Percentiles rank a stretch among this genome's conserved stretches.
These are phyloP conservation scores for Candida sp. DNA, from an alignment of 1,139 yeast species.

Conservation along the genomic window DNA sequence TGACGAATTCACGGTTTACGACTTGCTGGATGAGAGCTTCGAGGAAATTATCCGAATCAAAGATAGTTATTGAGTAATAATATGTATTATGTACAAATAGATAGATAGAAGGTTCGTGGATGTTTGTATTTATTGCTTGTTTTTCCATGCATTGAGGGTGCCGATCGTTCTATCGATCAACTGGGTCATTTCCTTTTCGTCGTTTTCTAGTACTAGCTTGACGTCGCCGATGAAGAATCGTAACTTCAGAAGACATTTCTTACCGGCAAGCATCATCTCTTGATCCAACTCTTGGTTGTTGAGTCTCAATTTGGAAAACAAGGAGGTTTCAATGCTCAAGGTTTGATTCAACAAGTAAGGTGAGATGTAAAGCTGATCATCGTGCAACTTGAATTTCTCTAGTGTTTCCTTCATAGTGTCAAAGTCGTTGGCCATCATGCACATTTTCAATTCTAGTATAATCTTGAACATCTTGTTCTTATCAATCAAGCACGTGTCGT, in stretches of 20 bases:
- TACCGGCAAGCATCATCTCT: slow-evolving; percentile 3
- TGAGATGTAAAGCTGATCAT: slow-evolving; percentile 26
- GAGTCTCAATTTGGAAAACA: slow-evolving; percentile 15
- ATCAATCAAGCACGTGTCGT: slow-evolving; percentile 27
- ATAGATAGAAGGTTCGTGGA: too few species aligned
- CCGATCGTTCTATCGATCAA: slow-evolving; percentile 24
- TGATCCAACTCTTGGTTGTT: slow-evolving; percentile 1
- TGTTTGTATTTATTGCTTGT: not conserved
- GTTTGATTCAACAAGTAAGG: slow-evolving; percentile 41
- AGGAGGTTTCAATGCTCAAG: slow-evolving; percentile 28
- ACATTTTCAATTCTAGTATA: slow-evolving; percentile 26
- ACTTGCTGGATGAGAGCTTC: slow-evolving; percentile 1
- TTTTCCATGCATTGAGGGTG: slow-evolving; percentile 31
- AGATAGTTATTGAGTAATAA: not conserved
- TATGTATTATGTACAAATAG: too few species aligned
- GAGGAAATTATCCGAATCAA: not conserved
- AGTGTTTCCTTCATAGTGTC: slow-evolving; percentile 24
- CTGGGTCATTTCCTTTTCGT: slow-evolving; percentile 26
- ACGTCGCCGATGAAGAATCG: slow-evolving; percentile 40
- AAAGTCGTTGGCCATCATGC: slow-evolving; percentile 22
- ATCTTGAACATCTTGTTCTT: slow-evolving; percentile 28
- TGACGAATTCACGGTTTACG: not conserved
- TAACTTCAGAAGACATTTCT: slow-evolving; percentile 19
- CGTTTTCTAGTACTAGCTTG: slow-evolving; percentile 30
- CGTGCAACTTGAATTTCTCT: slow-evolving; percentile 12